Percentiles rank a stretch among this genome's conserved stretches.
Evolutionary conservation across 2,329 filamentous ascomycete species (phyloP).

Genomic region (Davidsoniella neocaledoniae): DNA sequence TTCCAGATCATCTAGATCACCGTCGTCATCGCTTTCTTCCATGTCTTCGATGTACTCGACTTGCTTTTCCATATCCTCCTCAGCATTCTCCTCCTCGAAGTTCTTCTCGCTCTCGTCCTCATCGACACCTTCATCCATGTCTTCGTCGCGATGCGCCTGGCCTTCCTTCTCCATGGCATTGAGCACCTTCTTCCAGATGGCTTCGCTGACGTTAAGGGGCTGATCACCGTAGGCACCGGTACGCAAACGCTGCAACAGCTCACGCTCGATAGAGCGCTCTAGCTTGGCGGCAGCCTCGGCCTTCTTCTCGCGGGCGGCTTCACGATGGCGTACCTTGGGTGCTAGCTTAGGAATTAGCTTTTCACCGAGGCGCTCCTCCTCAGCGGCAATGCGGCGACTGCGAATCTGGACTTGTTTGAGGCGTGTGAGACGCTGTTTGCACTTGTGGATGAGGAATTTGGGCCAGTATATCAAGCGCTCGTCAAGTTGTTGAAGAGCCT

Average conservation of each 20-base stretch:
- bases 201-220: conserved; percentile 86
- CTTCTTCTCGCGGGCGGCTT: conserved; percentile 60
- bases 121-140: conserved; percentile 68
- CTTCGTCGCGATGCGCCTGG: conserved; percentile 66
- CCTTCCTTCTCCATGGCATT: conserved; percentile 76
- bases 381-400: conserved; percentile 64
- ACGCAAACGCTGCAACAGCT: conserved; percentile 77
- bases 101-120: conserved; percentile 55
- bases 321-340: conserved; percentile 68
- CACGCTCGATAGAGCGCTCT: conserved; percentile 86
- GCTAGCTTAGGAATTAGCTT: conserved; percentile 75
- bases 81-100: conserved; percentile 80
- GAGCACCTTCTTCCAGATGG: conserved; percentile 94
- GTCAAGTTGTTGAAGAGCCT: conserved; percentile 77
- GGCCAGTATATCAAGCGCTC: conserved; percentile 82
- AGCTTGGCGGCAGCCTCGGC: conserved; percentile 78
- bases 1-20: conserved; percentile 73
- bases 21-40: conserved; percentile 67
- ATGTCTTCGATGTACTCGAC: conserved; percentile 91
- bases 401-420: conserved; percentile 81
- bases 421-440: conserved; percentile 87
- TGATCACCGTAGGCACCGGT: conserved; percentile 90
- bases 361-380: conserved; percentile 81
- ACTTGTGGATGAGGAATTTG: conserved; percentile 84
- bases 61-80: conserved; percentile 61